Evolutionary conservation across 2,329 filamentous ascomycete genomes (phyloP).

Genomic region (Pseudogymnoascus destructans): DNA sequence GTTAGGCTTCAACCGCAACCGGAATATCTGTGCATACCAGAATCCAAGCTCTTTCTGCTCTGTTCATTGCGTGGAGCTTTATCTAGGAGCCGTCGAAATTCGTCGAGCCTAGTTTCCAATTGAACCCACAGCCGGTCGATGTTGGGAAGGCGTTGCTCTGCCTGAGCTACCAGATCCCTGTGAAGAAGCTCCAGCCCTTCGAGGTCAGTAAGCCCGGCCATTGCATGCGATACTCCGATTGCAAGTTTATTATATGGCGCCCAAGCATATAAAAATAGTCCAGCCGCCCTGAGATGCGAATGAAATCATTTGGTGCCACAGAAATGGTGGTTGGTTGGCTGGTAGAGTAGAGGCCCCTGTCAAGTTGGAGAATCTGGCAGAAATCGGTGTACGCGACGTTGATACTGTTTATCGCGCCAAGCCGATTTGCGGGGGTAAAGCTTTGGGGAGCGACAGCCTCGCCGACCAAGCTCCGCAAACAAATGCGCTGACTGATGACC

Average conservation of each 20-base stretch:
- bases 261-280: constrained; percentile 1
- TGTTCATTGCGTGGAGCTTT: constrained; percentile 61
- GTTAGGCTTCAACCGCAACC: constrained; percentile 9
- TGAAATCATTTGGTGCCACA: constrained; percentile 1
- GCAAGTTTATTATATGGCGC: constrained; percentile 1
- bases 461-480: constrained; percentile 5
- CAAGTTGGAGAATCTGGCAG: constrained; percentile 6
- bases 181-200: constrained; percentile 73
- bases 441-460: constrained; percentile 5
- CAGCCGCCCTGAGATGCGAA: constrained; percentile 3
- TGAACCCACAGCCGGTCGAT: constrained; percentile 53
- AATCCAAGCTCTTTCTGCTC: constrained; percentile 58
- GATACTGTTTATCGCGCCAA: constrained; percentile 10
- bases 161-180: constrained; percentile 66
- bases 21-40: constrained; percentile 37
- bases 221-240: constrained; percentile 28
- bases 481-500: constrained; percentile 1
- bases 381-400: constrained; percentile 9
- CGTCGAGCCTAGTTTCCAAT: constrained; percentile 52
- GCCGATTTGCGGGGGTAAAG: constrained; percentile 3
- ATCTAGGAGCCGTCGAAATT: constrained; percentile 60
- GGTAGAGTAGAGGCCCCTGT: not conserved
- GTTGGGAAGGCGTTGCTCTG: constrained; percentile 56
- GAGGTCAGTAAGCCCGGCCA: constrained; percentile 63
- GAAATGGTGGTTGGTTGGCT: constrained; percentile 7